Percentiles rank a stretch among this genome's conserved stretches.
phyloP scores from a whole-genome alignment of 176 grass and related monocot genomes.

The Panicum miliaceum region DNA sequence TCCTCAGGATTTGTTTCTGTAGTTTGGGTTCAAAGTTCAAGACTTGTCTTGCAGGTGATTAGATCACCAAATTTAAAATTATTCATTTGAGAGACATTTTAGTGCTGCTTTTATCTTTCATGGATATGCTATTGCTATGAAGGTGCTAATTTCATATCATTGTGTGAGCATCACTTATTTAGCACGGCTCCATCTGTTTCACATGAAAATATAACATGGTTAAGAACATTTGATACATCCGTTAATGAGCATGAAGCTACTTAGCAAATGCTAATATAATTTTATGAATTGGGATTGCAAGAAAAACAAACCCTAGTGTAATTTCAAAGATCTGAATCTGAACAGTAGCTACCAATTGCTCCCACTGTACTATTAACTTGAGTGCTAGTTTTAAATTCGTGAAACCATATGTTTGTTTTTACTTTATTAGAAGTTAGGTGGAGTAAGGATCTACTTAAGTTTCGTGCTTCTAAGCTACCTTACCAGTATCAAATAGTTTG shows the following conservation, averaged over 20 bases:
- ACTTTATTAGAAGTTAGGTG: background rate
- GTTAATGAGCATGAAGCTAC: background rate
- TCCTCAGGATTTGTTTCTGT: slow-evolving; percentile 8
- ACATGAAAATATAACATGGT: slow-evolving; percentile 1
- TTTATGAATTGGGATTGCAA: slow-evolving; percentile 26
- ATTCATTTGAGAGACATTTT: background rate
- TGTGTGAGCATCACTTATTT: background rate
- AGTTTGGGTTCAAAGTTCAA: background rate
- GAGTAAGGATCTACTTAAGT: slow-evolving; percentile 2
- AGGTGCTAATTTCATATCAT: background rate
- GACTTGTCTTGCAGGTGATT: background rate
- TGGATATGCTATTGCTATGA: background rate
- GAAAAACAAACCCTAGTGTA: slow-evolving; percentile 12
- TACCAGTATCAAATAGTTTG: background rate
- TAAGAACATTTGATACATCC: slow-evolving; percentile 23
- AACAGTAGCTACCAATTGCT: slow-evolving; percentile 12
- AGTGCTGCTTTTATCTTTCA: background rate
- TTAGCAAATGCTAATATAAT: slow-evolving; percentile 8
- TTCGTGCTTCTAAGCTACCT: slow-evolving; percentile 19
- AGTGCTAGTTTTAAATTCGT: background rate
- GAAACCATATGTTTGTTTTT: slow-evolving; percentile 2
- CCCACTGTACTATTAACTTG: background rate
- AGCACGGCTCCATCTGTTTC: slow-evolving; percentile 17
- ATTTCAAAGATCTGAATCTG: background rate
- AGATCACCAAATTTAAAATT: background rate